Conservation (phyloP, 2,329 filamentous ascomycete species). For the Tricladium varicosporioides region DNA sequence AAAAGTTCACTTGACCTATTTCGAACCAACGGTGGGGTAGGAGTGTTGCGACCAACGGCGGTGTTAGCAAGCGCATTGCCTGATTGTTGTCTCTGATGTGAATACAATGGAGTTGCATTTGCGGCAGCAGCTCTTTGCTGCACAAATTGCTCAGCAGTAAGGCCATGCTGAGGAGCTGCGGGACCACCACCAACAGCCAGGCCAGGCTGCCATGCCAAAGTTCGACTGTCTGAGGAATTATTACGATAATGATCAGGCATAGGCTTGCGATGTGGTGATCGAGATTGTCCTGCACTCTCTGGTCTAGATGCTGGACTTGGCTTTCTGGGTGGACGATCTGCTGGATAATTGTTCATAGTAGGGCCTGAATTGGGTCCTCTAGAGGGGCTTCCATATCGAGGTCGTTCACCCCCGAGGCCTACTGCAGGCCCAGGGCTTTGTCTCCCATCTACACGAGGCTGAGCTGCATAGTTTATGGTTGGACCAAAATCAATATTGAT, state of each 20-base stretch:
- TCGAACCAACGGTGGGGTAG: slow-evolving; percentile 41
- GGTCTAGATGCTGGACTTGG: slow-evolving; percentile 25
- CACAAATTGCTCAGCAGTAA: slow-evolving; percentile 82
- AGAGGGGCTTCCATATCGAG: slow-evolving; percentile 3
- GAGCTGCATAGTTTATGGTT: slow-evolving; percentile 55
- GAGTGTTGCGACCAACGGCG: slow-evolving; percentile 41
- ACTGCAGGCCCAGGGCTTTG: slow-evolving; percentile 63
- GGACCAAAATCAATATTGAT: slow-evolving; percentile 86
- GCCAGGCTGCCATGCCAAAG: slow-evolving; percentile 77
- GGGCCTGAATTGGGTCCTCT: slow-evolving; percentile 9
- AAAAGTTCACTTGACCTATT: slow-evolving; percentile 37
- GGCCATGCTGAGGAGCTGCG: slow-evolving; percentile 41
- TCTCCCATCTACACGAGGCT: slow-evolving; percentile 47
- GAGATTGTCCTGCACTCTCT: slow-evolving; percentile 33
- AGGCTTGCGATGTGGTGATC: slow-evolving; percentile 42
- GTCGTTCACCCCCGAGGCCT: slow-evolving; percentile 48
- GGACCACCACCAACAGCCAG: slow-evolving; percentile 49
- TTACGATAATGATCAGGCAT: slow-evolving; percentile 43
- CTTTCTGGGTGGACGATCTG: slow-evolving; percentile 13
- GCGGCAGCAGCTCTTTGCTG: slow-evolving; percentile 67
- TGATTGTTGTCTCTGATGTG: slow-evolving; percentile 58
- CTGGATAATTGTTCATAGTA: slow-evolving; percentile 13
- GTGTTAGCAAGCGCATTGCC: slow-evolving; percentile 44
- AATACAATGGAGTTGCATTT: slow-evolving; percentile 52
- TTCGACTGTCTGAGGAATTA: slow-evolving; percentile 57